Percentiles rank a stretch among this genome's conserved stretches.
These are phyloP conservation scores for Amylostereum areolatum DNA, from an alignment of 1,284 basidiomycete species.

Conservation along the genomic window DNA sequence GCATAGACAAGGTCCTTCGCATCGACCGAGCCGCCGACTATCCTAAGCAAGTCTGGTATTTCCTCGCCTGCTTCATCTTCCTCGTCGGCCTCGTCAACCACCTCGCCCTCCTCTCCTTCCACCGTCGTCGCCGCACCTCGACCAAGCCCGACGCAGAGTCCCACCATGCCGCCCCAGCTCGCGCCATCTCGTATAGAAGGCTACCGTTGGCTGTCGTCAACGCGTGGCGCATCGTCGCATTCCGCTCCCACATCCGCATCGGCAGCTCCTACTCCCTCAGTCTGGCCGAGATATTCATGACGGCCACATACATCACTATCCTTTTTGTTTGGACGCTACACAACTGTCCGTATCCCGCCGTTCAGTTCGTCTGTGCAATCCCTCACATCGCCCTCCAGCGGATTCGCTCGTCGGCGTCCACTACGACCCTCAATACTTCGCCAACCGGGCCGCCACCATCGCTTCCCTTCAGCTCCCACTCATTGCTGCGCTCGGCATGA, in stretches of 20 bases:
- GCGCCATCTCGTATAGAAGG: conserved; percentile 20
- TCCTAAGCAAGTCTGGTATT: conserved; percentile 38
- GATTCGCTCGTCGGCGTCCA: conserved; percentile 27
- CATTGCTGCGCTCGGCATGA: conserved; percentile 56
- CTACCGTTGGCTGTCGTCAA: conserved; percentile 35
- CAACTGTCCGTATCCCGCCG: conserved; percentile 33
- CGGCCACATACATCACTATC: conserved; percentile 36
- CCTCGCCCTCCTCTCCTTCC: conserved; percentile 16
- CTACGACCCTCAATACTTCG: conserved; percentile 35
- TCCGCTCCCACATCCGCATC: conserved; percentile 40
- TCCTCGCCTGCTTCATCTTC: conserved; percentile 35
- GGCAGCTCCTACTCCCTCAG: conserved; percentile 40
- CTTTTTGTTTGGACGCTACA: conserved; percentile 44
- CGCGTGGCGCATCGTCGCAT: conserved; percentile 40
- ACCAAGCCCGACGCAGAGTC: neutral
- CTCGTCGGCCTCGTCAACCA: conserved; percentile 34
- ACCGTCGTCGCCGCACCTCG: conserved; percentile 13
- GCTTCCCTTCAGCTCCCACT: conserved; percentile 54
- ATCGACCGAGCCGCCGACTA: conserved; percentile 18
- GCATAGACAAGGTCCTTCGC: conserved; percentile 12
- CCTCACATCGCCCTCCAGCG: conserved; percentile 22
- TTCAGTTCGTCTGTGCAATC: neutral
- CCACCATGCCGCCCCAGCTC: neutral
- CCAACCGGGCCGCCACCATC: conserved; percentile 42
- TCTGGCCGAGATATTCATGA: conserved; percentile 40